Evolutionary conservation across 225 moss, liverwort and hornwort species (phyloP).

Genomic region (Climacium dendroides): DNA sequence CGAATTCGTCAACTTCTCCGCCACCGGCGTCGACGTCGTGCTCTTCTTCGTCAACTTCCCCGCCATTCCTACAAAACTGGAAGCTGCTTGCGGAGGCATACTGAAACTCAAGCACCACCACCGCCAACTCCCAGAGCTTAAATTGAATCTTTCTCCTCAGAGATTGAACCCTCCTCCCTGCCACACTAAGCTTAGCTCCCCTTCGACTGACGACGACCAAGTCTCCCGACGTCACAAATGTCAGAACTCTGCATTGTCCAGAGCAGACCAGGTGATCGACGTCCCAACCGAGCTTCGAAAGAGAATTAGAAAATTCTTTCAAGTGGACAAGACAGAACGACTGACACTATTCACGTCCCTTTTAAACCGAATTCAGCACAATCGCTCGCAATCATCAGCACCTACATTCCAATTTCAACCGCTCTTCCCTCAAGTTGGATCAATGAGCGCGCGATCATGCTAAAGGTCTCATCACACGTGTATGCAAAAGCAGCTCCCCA

Average conservation of each 20-base stretch:
- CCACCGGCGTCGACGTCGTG: not conserved
- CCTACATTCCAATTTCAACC: not conserved
- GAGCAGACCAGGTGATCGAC: not conserved
- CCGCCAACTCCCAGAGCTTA: not conserved
- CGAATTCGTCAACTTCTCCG: not conserved
- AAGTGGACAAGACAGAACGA: not conserved
- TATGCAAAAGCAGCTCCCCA: not conserved
- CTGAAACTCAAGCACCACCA: not conserved
- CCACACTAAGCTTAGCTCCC: not conserved
- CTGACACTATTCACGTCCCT: not conserved
- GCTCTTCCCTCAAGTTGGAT: not conserved
- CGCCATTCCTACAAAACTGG: slow-evolving; percentile 15
- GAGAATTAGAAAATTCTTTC: not conserved
- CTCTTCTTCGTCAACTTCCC: slow-evolving; percentile 4
- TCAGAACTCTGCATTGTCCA: not conserved
- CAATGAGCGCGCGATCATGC: not conserved
- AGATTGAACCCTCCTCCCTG: not conserved
- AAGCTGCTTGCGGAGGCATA: slow-evolving; percentile 27
- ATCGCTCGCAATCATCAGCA: not conserved
- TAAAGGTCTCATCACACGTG: not conserved
- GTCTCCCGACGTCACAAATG: not conserved
- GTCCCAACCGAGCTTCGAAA: not conserved
- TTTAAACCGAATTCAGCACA: not conserved
- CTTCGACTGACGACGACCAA: not conserved
- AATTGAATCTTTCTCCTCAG: not conserved